phyloP scores from a whole-genome alignment of 352 stramenopile genomes.

The Phytophthora palmivora region DNA sequence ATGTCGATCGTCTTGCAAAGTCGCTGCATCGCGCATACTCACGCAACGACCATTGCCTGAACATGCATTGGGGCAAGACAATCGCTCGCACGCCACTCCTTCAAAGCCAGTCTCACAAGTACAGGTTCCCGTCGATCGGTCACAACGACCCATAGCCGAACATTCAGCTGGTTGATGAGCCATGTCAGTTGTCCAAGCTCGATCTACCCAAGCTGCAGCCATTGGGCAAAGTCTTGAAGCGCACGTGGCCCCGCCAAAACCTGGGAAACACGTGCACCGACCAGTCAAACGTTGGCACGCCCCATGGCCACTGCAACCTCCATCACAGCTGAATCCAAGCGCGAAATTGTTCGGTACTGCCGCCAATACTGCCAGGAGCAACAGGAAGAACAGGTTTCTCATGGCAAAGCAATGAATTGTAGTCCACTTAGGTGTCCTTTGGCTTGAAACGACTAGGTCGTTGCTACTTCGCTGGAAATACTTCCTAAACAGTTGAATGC shows the following conservation, averaged over 20 bases:
- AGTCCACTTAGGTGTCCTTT: too few relatives aligned
- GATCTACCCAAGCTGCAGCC: conserved; percentile 68
- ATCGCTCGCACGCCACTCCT: conserved; percentile 78
- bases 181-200: conserved; percentile 52
- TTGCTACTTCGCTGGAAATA: too few relatives aligned
- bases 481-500: too few relatives aligned
- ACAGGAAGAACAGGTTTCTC: too few relatives aligned
- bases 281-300: conserved; percentile 53
- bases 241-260: conserved; percentile 75
- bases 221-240: conserved; percentile 57
- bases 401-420: too few relatives aligned
- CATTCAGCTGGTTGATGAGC: conserved; percentile 89
- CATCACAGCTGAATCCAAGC: conserved; percentile 45
- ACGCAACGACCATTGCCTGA: conserved; percentile 67
- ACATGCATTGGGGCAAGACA: conserved; percentile 65
- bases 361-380: too few relatives aligned
- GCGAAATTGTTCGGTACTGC: not conserved
- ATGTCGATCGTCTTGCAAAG: conserved; percentile 68
- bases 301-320: conserved; percentile 75
- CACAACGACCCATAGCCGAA: conserved; percentile 85
- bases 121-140: conserved; percentile 72
- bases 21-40: conserved; percentile 64
- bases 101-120: conserved; percentile 67
- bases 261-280: conserved; percentile 82
- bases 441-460: too few relatives aligned